Percentiles rank a stretch among this genome's conserved stretches.
Evolutionary conservation across 805 yeast species (phyloP).

Genomic region (Torulaspora delbrueckii): DNA sequence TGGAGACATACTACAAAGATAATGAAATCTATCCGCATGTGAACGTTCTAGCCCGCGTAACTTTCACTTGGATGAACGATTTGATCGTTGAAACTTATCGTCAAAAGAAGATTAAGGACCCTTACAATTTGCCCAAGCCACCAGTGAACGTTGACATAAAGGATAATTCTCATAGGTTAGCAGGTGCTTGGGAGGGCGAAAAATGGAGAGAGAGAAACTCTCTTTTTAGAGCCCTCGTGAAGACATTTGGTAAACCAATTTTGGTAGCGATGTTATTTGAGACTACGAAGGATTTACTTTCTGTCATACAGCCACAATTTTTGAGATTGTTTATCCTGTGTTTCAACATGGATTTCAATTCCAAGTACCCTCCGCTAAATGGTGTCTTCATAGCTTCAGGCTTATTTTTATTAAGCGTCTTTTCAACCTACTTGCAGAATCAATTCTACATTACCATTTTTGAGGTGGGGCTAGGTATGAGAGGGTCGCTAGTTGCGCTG

Average conservation of each 20-base stretch:
- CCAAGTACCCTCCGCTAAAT: slow-evolving; percentile 44
- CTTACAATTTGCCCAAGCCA: slow-evolving; percentile 41
- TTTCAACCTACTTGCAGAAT: slow-evolving; percentile 60
- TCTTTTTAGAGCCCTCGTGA: slow-evolving; percentile 36
- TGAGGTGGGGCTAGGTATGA: slow-evolving; percentile 60
- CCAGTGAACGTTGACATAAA: slow-evolving; percentile 38
- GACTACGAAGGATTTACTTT: slow-evolving; percentile 37
- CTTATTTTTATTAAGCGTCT: slow-evolving; percentile 58
- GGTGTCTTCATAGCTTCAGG: slow-evolving; percentile 61
- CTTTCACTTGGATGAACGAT: slow-evolving; percentile 47
- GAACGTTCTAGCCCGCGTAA: slow-evolving; percentile 36
- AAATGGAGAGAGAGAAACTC: slow-evolving; percentile 30
- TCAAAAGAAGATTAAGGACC: slow-evolving; percentile 38
- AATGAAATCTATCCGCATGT: slow-evolving; percentile 29
- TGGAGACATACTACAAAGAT: slow-evolving; percentile 35
- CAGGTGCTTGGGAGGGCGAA: slow-evolving; percentile 37
- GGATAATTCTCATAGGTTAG: slow-evolving; percentile 32
- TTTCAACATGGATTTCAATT: slow-evolving; percentile 34
- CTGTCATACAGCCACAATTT: slow-evolving; percentile 54
- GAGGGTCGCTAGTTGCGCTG: slow-evolving; percentile 61
- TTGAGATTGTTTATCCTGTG: slow-evolving; percentile 45
- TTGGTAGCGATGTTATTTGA: slow-evolving; percentile 37
- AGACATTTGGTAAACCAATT: slow-evolving; percentile 39
- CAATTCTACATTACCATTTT: slow-evolving; percentile 57
- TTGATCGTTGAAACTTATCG: slow-evolving; percentile 39